phyloP scores from a whole-genome alignment of 2,329 filamentous ascomycete species.

The Fusarium buharicum region DNA sequence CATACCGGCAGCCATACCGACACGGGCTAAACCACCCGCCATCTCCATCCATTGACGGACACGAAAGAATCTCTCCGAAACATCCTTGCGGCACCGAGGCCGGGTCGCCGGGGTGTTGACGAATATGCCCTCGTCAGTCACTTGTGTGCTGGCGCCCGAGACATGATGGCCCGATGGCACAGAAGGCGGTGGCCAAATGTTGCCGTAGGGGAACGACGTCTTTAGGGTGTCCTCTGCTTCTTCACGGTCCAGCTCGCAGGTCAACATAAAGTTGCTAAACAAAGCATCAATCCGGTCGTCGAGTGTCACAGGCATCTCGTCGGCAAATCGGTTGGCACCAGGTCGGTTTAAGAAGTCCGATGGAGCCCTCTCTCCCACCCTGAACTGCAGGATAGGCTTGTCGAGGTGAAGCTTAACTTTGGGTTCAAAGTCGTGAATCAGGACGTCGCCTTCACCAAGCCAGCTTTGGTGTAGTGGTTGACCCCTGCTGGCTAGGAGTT shows the following conservation, averaged over 20 bases:
- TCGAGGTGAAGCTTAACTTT: conserved; percentile 77
- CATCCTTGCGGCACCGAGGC: conserved; percentile 64
- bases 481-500: conserved; percentile 73
- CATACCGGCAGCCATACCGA: conserved; percentile 45
- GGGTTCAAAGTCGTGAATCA: conserved; percentile 79
- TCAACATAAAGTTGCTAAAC: conserved; percentile 75
- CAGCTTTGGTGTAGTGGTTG: conserved; percentile 68
- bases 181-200: conserved; percentile 79
- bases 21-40: conserved; percentile 48
- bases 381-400: conserved; percentile 73
- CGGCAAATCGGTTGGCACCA: conserved; percentile 55
- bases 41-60: conserved; percentile 82
- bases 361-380: conserved; percentile 29
- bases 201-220: conserved; percentile 56
- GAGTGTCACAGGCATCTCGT: conserved; percentile 64
- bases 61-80: conserved; percentile 77
- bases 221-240: conserved; percentile 47
- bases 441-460: conserved; percentile 71
- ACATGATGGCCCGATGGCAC: conserved; percentile 72
- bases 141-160: conserved; percentile 43
- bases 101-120: conserved; percentile 46
- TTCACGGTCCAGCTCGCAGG: conserved; percentile 59
- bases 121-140: conserved; percentile 37
- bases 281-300: conserved; percentile 60
- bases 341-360: conserved; percentile 24